Conservation (phyloP, 306 rosid genomes). For the Lathyrus aphaca region DNA sequence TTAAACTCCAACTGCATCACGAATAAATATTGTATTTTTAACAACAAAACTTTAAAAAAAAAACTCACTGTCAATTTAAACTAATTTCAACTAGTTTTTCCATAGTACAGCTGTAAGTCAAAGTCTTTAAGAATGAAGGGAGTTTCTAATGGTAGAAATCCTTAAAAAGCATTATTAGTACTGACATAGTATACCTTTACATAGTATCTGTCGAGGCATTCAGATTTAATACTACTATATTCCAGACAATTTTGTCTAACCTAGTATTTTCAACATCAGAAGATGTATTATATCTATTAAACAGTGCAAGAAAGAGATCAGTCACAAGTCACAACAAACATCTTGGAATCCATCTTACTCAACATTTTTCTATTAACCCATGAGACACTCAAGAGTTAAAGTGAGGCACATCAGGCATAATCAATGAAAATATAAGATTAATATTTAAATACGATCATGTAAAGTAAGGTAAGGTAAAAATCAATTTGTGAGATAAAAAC, state of each 20-base stretch:
- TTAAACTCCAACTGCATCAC: too few relatives aligned
- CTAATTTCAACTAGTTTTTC: neutral
- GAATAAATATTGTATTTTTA: too few relatives aligned
- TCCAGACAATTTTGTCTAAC: neutral
- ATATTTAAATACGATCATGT: too few relatives aligned
- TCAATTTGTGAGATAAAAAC: too few relatives aligned
- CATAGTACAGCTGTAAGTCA: neutral
- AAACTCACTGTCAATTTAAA: too few relatives aligned
- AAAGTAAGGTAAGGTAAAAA: too few relatives aligned
- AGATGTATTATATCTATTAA: neutral
- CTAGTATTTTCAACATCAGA: neutral
- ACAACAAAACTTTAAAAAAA: too few relatives aligned
- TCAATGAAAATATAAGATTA: too few relatives aligned
- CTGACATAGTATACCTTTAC: neutral
- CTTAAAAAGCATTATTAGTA: neutral
- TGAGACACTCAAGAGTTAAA: neutral
- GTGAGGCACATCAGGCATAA: neutral
- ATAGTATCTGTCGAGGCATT: neutral
- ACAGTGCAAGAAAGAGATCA: neutral
- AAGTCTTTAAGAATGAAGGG: neutral
- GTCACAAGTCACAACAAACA: neutral
- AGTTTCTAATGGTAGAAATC: neutral
- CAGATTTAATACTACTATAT: neutral
- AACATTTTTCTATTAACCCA: neutral
- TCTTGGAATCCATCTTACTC: neutral